Conservation (phyloP, 2,329 filamentous ascomycete genomes). For the Nothophoma quercina region DNA sequence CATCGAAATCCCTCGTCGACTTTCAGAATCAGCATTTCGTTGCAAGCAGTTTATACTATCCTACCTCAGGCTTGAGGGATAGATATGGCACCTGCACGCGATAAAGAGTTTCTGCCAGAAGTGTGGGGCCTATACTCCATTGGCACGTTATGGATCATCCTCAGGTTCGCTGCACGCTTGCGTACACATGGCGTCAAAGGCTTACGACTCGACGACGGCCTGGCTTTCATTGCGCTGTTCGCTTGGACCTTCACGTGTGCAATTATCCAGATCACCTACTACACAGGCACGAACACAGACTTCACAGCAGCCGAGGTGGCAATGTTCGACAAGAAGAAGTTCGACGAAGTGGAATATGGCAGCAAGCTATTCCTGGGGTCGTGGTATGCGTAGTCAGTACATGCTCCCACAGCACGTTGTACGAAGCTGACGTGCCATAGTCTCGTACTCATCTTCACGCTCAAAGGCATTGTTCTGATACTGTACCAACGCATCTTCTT, state of each 20-base stretch:
- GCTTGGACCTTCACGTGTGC: constrained; percentile 18
- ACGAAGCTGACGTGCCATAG: not conserved
- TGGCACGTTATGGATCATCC: constrained; percentile 8
- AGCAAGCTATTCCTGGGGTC: constrained; percentile 23
- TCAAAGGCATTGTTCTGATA: constrained; percentile 25
- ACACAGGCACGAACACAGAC: constrained; percentile 21
- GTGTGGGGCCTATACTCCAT: constrained; percentile 11
- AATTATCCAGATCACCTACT: constrained; percentile 18
- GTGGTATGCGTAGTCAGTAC: constrained; percentile 23
- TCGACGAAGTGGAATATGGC: constrained; percentile 10
- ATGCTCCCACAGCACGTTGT: no score
- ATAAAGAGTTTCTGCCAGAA: constrained; percentile 15
- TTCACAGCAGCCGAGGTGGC: constrained; percentile 14
- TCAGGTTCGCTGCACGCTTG: constrained; percentile 8
- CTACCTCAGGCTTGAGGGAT: not conserved
- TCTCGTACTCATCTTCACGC: constrained; percentile 17
- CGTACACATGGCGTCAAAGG: constrained; percentile 6
- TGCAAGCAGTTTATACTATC: not conserved
- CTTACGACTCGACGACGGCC: constrained; percentile 9
- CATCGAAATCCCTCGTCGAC: no score
- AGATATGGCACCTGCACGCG: constrained; percentile 14
- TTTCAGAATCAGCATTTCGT: no score
- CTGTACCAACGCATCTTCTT: constrained; percentile 21
- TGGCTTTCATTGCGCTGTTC: constrained; percentile 6
- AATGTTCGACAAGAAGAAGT: constrained; percentile 8